Percentiles rank a stretch among this genome's conserved stretches.
Conservation (phyloP, 306 rosid genomes). For the Gynostemma pentaphyllum region DNA sequence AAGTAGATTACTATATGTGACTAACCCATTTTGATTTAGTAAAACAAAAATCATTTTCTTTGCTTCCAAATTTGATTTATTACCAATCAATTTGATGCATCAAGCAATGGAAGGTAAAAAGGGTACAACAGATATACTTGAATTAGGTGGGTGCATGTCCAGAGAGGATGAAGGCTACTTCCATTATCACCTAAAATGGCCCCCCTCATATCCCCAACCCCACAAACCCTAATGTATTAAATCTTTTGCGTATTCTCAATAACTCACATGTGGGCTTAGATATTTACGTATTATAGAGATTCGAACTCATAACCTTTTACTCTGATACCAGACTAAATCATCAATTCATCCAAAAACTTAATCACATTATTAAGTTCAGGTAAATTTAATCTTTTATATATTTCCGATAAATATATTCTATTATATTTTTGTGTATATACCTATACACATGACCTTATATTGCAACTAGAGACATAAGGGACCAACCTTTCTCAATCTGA, state of each 20-base stretch:
- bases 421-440: neutral
- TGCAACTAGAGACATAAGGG: slow-evolving; percentile 13
- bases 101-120: neutral
- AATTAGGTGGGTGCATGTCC: slow-evolving; percentile 7
- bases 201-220: neutral
- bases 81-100: neutral
- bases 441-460: slow-evolving; percentile 6
- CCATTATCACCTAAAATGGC: slow-evolving; percentile 9
- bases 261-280: no score
- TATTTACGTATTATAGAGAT: no score
- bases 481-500: neutral
- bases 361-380: no score
- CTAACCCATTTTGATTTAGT: neutral
- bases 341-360: no score
- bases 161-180: slow-evolving; percentile 15
- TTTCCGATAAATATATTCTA: no score
- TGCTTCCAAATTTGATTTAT: neutral
- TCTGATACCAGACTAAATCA: no score
- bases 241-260: neutral
- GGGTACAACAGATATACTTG: neutral
- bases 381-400: no score
- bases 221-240: slow-evolving; percentile 4
- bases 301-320: no score
- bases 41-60: neutral
- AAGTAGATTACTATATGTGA: no score